Base-by-base conservation (phyloP, 2,329 filamentous ascomycete species). In the Cytospora leucostoma region DNA sequence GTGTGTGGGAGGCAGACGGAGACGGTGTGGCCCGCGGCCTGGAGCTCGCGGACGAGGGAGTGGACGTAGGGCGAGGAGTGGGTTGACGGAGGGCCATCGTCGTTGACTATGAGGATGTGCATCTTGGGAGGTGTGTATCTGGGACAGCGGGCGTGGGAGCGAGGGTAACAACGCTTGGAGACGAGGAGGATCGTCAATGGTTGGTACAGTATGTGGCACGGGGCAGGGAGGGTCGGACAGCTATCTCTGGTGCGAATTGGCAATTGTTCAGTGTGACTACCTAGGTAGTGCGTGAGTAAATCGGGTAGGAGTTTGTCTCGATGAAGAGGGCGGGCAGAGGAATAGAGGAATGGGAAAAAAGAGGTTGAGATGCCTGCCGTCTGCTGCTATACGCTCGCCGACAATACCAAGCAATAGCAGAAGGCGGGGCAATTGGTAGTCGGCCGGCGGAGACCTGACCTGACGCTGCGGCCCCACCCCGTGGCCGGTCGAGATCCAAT, bases 1-100 rank as follows among this genome's bases (percentile, higher is more conserved):
- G 88, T 89, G 75, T 97, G 87, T 1, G 95, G 95, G 15, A 99
- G 85, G 67, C 95, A 90, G 56, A 99, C 93, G 8, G 92, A 96
- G 65, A 98, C 92, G n/a, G 80, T 83, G 77, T 97, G 94, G 8
- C 93, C 93, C 37, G 89, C 87, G 62, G 81, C 77, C 74, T 92
- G 87, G 57, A 95, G 87, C 59, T 84, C 84, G 65, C 85, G 80
- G 51, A 93, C 84, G 63, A 94, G 84, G 66, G 85, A 88, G 78
- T 92, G 90, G 66, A 94, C 84, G 71, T 94, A 94, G 8, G 91
- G 91, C 53, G 90, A 93, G 47, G 90, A 91, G 72, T 89, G 85
- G 65, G 88, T 84, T 37, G 89, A 92, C 67, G 91, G 91, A 59
- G 91, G 91, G 17, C 91, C 91, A 78, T 94, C 91, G 73, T 94